These are phyloP conservation scores for Sporothrix schenckii DNA, from an alignment of 2,329 filamentous ascomycete genomes.

Conservation along the genomic window DNA sequence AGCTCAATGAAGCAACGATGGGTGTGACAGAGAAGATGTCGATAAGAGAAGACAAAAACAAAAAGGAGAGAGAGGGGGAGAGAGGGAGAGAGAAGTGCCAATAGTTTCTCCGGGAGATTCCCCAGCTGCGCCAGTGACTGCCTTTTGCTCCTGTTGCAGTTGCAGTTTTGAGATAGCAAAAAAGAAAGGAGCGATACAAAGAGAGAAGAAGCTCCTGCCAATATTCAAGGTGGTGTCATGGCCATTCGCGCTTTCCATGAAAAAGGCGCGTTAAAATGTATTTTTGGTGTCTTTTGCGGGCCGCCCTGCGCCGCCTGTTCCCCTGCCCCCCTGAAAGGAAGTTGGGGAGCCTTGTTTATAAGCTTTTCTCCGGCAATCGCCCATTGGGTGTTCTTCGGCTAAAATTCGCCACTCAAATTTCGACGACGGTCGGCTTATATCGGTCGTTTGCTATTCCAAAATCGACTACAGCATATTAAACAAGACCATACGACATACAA, in stretches of 20 bases:
- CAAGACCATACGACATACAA: too few species aligned
- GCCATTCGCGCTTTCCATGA: constrained; percentile 9
- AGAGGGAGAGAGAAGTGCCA: background rate
- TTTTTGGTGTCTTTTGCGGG: background rate
- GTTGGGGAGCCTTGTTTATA: constrained; percentile 13
- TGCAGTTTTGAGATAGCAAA: background rate
- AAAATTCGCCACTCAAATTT: background rate
- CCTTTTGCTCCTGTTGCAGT: constrained; percentile 2
- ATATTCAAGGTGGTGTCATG: background rate
- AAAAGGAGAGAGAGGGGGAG: too few species aligned
- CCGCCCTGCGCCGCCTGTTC: constrained; percentile 22
- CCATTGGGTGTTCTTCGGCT: constrained; percentile 2
- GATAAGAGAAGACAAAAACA: background rate
- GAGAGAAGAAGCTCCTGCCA: background rate
- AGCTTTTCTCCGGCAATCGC: constrained; percentile 3
- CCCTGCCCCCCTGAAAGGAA: constrained; percentile 18
- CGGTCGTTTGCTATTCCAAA: too few species aligned
- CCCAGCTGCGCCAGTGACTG: background rate
- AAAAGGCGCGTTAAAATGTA: constrained; percentile 20
- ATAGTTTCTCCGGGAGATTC: background rate
- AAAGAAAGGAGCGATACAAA: background rate
- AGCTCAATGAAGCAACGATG: background rate
- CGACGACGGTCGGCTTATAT: too few species aligned
- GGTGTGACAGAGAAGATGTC: background rate
- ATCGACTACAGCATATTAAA: too few species aligned